These are phyloP conservation scores for Candida peoriensis DNA, from an alignment of 805 yeast genomes.

Conservation along the genomic window DNA sequence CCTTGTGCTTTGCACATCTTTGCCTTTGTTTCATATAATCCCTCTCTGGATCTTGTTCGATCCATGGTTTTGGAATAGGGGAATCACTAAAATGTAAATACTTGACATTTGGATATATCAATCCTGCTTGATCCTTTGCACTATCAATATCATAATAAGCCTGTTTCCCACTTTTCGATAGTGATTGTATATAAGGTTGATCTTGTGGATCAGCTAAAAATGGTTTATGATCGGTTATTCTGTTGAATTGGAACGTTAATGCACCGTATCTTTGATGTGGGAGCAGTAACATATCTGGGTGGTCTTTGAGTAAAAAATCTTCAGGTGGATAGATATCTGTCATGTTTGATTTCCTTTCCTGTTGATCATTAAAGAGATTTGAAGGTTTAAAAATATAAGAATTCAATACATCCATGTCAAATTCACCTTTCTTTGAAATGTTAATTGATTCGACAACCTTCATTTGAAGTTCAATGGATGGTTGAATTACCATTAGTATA, in stretches of 20 bases:
- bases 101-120: slow-evolving; percentile 28
- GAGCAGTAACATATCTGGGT: slow-evolving; percentile 31
- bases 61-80: slow-evolving; percentile 69
- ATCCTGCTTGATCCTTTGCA: slow-evolving; percentile 10
- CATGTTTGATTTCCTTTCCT: background rate
- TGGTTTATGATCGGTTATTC: slow-evolving; percentile 31
- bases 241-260: slow-evolving; percentile 43
- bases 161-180: background rate
- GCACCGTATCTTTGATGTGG: slow-evolving; percentile 49
- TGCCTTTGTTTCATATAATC: slow-evolving; percentile 13
- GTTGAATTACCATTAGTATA: slow-evolving; percentile 55
- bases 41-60: slow-evolving; percentile 4
- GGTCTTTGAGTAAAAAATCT: slow-evolving; percentile 3
- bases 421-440: slow-evolving; percentile 30
- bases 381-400: slow-evolving; percentile 31
- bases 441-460: slow-evolving; percentile 19
- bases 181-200: slow-evolving; percentile 2
- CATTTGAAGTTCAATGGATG: slow-evolving; percentile 28
- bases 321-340: background rate
- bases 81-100: slow-evolving; percentile 60
- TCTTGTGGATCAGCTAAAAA: slow-evolving; percentile 40
- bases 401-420: slow-evolving; percentile 51
- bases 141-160: slow-evolving; percentile 14
- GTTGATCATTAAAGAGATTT: slow-evolving; percentile 13
- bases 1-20: slow-evolving; percentile 15